Base-by-base conservation (phyloP, 768 basidiomycete genomes). In the Boletus vermiculosoides region DNA sequence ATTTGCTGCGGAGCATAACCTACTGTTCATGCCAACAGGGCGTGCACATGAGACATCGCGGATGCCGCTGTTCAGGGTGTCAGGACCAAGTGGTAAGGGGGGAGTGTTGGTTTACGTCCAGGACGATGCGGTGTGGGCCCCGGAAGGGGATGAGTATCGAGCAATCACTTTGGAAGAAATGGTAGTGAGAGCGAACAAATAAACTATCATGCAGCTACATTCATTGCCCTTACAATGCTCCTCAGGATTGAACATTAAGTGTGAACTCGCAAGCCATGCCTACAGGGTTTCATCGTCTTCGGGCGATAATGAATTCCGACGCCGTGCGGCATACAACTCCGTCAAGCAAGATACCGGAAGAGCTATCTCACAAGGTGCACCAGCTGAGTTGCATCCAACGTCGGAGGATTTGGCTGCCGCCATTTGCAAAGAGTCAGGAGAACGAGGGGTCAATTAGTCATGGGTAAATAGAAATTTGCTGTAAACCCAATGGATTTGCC, bases 41-140 rank as follows among this genome's bases (percentile, higher is more conserved):
- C 84, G 84, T 48, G 88, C 85, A 15, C 92, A 98, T 65, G 88
- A 88, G 63, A 78, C 76, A 45, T 93, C 94, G 18, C 83, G 95
- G 54, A 90, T 95, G 86, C 93, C 93, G 8, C 71, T 98, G 49
- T 98, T 87, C 78, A 83, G 88, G 49, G 86, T 98, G 13, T 90
- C 92, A 54, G 85, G 80, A 22, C 83, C 83, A 15, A 92, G 92
- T 70, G 94, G 93, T 12, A 88, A 86, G 65, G 90, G 92, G 10
- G 96, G 96, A 0, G 67, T 98, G 42, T 76, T 93, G 63, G 87
- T 97, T 23, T 99, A 96, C 74, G 82, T 98, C 42, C 76, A 85
- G 61, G 94, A 97, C 64, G 94, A 97, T 74, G 95, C 94, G 1
- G 92, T 98, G 15, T 98, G 95, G 89, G 88, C 89, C 3, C 79